Base-by-base conservation (phyloP, 768 basidiomycete species). In the Suillus ampliporus region DNA sequence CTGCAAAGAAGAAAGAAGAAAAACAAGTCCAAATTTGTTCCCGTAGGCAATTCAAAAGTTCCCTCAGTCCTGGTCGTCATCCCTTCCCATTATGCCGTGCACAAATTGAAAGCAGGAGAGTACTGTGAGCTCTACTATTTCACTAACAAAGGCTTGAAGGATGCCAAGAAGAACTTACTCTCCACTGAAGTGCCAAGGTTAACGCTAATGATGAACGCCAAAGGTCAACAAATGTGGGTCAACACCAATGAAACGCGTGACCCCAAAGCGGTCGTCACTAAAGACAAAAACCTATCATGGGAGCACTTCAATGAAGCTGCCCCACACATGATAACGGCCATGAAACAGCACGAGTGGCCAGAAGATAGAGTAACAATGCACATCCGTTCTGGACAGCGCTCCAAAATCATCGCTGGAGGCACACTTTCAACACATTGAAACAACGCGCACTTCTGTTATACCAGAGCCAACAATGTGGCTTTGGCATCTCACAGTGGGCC, bases 401-500 rank as follows among this genome's bases (percentile, higher is more conserved):
- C 9, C 48, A 62, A 52, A 21, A 17, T 10, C 66, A 67, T 35
- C n/a, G 38, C 7, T 60, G 54, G 14, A 34, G 62, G 14, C 52
- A 48, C 38, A 21, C 17, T 9, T n/a, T 10, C 17, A 14, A n/a
- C 37, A 6, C 5, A 5, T 19, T 19, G 28, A 58, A 62, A 15
- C 40, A 61, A 38, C 34, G 35, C 10, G 37, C 67, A 13, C 62
- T 69, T 4, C 47, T 69, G 4, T 17, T 58, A 26, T 69, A 67
- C 58, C 68, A 69, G 37, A 62, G 41, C 6, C 44, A 64, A 44
- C 64, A 69, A 41, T 59, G 60, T 10, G 41, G 9, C 40, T 37
- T 17, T 69, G 66, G 65, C 58, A 60, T 31, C 41, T 31, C 40
- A 21, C 40, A 10, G 47, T 31, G 40, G 41, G 9, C 7, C 28